Percentiles rank a stretch among this genome's conserved stretches.
These are phyloP conservation scores for Citrus inodora DNA, from an alignment of 345 rosid genomes.

Conservation along the genomic window DNA sequence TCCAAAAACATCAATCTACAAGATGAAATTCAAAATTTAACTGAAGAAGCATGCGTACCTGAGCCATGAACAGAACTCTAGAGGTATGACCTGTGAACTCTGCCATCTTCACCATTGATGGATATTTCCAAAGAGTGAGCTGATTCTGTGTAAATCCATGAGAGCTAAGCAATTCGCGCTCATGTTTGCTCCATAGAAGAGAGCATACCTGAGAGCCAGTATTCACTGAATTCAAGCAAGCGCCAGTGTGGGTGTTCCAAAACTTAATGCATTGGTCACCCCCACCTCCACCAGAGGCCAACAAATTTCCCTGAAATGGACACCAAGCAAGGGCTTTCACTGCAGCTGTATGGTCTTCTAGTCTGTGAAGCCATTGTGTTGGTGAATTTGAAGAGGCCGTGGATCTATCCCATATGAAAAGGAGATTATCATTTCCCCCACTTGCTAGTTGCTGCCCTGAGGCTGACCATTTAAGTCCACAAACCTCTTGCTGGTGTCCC, in stretches of 20 bases:
- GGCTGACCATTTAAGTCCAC: slow-evolving; percentile 45
- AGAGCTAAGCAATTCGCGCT: slow-evolving; percentile 42
- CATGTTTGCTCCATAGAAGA: slow-evolving; percentile 38
- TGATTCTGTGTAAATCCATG: slow-evolving; percentile 34
- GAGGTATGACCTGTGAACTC: slow-evolving; percentile 43
- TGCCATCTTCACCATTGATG: slow-evolving; percentile 39
- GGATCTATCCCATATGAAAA: slow-evolving; percentile 43
- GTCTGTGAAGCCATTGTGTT: slow-evolving; percentile 41
- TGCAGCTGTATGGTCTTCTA: slow-evolving; percentile 35
- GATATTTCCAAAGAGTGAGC: slow-evolving; percentile 44
- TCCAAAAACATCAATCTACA: background rate
- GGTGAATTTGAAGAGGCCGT: slow-evolving; percentile 24
- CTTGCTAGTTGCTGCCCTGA: slow-evolving; percentile 45
- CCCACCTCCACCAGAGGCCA: slow-evolving; percentile 40
- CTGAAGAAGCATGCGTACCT: slow-evolving; percentile 8
- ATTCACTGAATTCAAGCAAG: slow-evolving; percentile 36
- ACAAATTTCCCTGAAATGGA: slow-evolving; percentile 38
- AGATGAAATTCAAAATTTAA: background rate
- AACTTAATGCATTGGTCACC: slow-evolving; percentile 34
- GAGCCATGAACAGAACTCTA: slow-evolving; percentile 44
- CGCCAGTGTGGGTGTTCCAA: slow-evolving; percentile 38
- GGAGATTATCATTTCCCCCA: slow-evolving; percentile 43
- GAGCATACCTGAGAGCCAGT: slow-evolving; percentile 42
- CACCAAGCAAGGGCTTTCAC: slow-evolving; percentile 53
- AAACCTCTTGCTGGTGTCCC: slow-evolving; percentile 40